A percentile compares a stretch with the other conserved stretches of the same genome.
phyloP scores from a whole-genome alignment of 768 basidiomycete species.

The Rhodotorula graminis region DNA sequence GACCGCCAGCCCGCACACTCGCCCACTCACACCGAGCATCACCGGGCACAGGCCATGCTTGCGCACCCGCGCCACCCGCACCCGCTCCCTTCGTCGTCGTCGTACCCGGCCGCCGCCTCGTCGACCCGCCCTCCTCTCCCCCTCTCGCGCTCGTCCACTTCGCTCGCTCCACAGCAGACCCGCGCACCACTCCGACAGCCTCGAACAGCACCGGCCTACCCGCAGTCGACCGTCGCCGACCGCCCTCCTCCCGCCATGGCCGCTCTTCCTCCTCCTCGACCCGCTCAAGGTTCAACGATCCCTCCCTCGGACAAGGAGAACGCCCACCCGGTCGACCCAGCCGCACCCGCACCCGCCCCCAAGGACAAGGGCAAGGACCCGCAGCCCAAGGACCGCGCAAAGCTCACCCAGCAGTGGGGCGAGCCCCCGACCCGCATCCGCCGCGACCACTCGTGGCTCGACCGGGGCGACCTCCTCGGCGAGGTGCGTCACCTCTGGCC shows the following conservation, averaged over 20 bases:
- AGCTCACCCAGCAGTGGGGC: constrained; percentile 41
- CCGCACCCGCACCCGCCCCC: neutral
- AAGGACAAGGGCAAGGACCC: constrained; percentile 1
- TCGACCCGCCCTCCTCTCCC: neutral
- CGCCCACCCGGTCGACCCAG: neutral
- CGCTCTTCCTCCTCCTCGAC: neutral
- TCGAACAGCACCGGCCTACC: neutral
- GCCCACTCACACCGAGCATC: too few species aligned
- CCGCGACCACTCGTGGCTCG: constrained; percentile 28
- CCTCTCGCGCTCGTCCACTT: neutral
- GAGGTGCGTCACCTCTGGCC: constrained; percentile 17
- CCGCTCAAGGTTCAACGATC: neutral
- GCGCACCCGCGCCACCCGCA: neutral
- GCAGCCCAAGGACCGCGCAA: constrained; percentile 8
- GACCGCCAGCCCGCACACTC: neutral
- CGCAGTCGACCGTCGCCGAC: neutral
- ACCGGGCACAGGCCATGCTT: neutral
- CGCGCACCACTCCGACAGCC: neutral
- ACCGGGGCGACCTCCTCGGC: constrained; percentile 41
- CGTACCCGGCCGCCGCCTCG: neutral
- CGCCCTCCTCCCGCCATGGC: neutral
- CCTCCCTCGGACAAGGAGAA: neutral
- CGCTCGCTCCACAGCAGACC: neutral
- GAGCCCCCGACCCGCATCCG: constrained; percentile 37
- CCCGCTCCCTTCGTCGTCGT: neutral